Evolutionary conservation across 2,329 filamentous ascomycete genomes (phyloP).

Genomic region (Aureobasidium leucospermi): DNA sequence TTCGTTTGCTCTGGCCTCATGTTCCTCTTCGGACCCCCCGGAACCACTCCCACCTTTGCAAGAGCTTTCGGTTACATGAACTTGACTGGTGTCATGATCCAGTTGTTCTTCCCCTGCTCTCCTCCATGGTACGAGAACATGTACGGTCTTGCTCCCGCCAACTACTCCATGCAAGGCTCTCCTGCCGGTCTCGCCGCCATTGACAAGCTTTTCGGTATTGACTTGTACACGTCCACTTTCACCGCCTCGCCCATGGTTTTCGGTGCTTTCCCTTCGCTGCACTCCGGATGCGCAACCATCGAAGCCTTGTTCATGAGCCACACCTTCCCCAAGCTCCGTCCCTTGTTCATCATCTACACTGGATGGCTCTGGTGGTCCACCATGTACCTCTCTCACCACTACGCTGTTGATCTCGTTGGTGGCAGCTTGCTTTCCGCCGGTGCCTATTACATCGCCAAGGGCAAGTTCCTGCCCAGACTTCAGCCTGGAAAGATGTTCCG

Average conservation of each 20-base stretch:
- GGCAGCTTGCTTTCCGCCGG: conserved; percentile 59
- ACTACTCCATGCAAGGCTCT: conserved; percentile 84
- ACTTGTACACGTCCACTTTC: conserved; percentile 90
- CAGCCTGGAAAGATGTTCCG: conserved; percentile 80
- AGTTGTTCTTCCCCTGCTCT: conserved; percentile 86
- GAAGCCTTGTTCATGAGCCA: conserved; percentile 91
- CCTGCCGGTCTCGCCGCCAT: conserved; percentile 84
- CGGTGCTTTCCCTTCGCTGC: conserved; percentile 87
- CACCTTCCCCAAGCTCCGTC: conserved; percentile 76
- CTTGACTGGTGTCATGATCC: conserved; percentile 76
- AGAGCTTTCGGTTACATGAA: conserved; percentile 90
- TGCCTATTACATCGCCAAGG: conserved; percentile 75
- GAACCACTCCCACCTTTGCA: conserved; percentile 76
- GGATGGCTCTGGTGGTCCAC: conserved; percentile 98
- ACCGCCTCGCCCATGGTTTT: conserved; percentile 86
- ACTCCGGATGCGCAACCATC: conserved; percentile 81
- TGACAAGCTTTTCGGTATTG: conserved; percentile 81
- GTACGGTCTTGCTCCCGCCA: conserved; percentile 82
- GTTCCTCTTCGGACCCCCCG: conserved; percentile 83
- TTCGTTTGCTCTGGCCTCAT: conserved; percentile 70
- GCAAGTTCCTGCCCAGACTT: conserved; percentile 71
- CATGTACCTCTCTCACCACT: conserved; percentile 97
- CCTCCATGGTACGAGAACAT: conserved; percentile 96
- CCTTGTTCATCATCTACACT: conserved; percentile 74
- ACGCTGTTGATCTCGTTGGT: conserved; percentile 84